phyloP scores from a whole-genome alignment of 2,329 filamentous ascomycete genomes.

The Alternaria hordeiaustralica region DNA sequence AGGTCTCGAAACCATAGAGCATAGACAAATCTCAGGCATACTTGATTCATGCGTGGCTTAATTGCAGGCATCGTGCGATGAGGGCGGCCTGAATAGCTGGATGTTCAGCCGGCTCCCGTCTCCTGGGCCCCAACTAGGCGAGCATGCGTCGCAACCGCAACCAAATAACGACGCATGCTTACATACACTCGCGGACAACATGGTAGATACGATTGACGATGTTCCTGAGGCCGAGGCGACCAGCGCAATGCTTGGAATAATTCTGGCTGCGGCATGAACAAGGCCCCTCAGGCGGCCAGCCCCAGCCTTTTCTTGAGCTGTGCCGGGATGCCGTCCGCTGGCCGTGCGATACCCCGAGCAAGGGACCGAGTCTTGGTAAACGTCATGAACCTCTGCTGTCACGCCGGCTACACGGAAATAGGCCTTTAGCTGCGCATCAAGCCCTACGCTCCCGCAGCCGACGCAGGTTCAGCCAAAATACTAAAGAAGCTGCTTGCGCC shows the following conservation, averaged over 20 bases:
- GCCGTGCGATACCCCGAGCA: background rate
- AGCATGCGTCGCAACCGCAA: constrained; percentile 2
- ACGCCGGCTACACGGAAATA: background rate
- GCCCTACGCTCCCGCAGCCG: background rate
- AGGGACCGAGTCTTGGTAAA: background rate
- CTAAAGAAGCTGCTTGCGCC: background rate
- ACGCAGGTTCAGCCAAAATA: background rate
- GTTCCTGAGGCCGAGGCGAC: background rate
- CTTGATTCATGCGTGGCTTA: background rate
- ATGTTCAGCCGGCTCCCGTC: background rate
- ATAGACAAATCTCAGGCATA: constrained; percentile 6
- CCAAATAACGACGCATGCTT: background rate
- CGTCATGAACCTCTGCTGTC: background rate
- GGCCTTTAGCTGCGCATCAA: background rate
- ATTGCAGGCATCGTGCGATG: background rate
- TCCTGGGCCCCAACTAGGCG: background rate
- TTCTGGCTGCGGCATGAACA: background rate
- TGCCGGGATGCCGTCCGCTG: background rate
- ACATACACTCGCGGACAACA: background rate
- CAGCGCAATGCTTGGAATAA: background rate
- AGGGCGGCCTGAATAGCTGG: background rate
- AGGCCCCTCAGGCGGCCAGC: background rate
- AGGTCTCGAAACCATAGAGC: constrained; percentile 9
- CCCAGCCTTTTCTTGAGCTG: background rate
- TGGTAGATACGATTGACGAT: background rate